Evolutionary conservation across 2,329 filamentous ascomycete genomes (phyloP), one percentile per base, ranked within the genome.

Genomic region (Bipolaris cookei): DNA sequence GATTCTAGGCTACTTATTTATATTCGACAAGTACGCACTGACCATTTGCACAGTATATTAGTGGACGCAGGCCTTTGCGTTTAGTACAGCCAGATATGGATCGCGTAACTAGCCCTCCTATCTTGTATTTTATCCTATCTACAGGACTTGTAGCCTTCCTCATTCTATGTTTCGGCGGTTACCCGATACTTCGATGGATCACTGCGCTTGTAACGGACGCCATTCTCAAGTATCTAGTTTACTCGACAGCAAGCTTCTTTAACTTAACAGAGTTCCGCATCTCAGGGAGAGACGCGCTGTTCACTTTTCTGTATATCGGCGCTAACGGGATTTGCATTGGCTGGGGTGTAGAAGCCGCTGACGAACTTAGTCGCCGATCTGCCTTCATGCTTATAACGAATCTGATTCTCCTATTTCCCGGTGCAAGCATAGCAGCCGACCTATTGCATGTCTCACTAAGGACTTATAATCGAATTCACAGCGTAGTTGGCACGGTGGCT

Each of bases 301-400:
- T 55, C 11, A 4, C 32, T 4, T 1, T 55, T 10, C 34, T 62
- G 0, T 58, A 58, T 39, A 3, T 61, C 7, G 30, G 14, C 30
- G 35, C 47, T 6, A 65, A 63, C 21, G 37, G 49, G 1, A 4
- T 61, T 47, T 65, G 47, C 32, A 56, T 60, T 8, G 44, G 35
- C 14, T 58, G 16, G 38, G 42, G 46, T 6, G 14, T 52, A 25
- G 7, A 53, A 38, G 50, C 58, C 10, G 16, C 41, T 2, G 10
- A 59, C 25, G 43, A 65, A n/a, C 50, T 63, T 3, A 65, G 59
- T 10, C 42, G 23, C 43, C 20, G 28, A 13, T 56, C 35, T 18
- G 58, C 62, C 20, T 63, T 30, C 4, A 28, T 65, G 39, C 45
- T 61, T 2, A 34, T 34, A 50, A 63, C 44, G 2, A 65, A 65